Evolutionary conservation across 148 eudicot genomes (phyloP).

Genomic region (Camellia lanceoleosa): DNA sequence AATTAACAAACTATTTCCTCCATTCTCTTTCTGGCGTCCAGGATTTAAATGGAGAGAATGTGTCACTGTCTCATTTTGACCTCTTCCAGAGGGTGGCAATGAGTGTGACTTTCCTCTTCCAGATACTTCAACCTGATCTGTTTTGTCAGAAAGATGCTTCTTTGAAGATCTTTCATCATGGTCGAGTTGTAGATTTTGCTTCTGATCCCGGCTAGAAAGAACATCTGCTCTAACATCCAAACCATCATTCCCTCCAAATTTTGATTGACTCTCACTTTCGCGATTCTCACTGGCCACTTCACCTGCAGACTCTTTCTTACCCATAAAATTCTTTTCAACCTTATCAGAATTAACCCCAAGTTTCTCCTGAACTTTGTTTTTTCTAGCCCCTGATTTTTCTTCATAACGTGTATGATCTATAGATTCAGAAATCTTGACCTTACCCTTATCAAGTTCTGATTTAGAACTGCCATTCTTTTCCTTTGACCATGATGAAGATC

Average conservation of each 20-base stretch:
- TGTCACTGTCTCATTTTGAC: slow-evolving; percentile 34
- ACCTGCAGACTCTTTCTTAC: slow-evolving; percentile 31
- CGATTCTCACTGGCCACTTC: slow-evolving; percentile 21
- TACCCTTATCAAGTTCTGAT: slow-evolving; percentile 41
- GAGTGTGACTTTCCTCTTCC: slow-evolving; percentile 50
- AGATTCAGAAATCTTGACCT: slow-evolving; percentile 37
- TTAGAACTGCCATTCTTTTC: slow-evolving; percentile 36
- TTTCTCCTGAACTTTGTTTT: slow-evolving; percentile 43
- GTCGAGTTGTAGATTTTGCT: slow-evolving; percentile 30
- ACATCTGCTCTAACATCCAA: slow-evolving; percentile 22
- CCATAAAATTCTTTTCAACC: slow-evolving; percentile 22
- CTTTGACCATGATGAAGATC: slow-evolving; percentile 40
- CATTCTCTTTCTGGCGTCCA: slow-evolving; percentile 35
- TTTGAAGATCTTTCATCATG: slow-evolving; percentile 40
- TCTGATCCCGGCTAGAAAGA: slow-evolving; percentile 24
- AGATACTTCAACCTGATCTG: slow-evolving; percentile 27
- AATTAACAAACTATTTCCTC: too few relatives aligned
- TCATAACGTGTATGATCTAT: slow-evolving; percentile 29
- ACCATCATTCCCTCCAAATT: slow-evolving; percentile 27
- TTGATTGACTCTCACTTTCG: slow-evolving; percentile 30
- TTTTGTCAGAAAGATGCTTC: slow-evolving; percentile 37
- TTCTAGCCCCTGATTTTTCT: slow-evolving; percentile 44
- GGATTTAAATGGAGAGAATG: slow-evolving; percentile 17
- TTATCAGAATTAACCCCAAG: slow-evolving; percentile 31
- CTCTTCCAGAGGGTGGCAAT: slow-evolving; percentile 44